Evolutionary conservation across 331 rosid genomes (phyloP), one percentile per base, ranked within the genome.

Genomic region (Quercus phellos): DNA sequence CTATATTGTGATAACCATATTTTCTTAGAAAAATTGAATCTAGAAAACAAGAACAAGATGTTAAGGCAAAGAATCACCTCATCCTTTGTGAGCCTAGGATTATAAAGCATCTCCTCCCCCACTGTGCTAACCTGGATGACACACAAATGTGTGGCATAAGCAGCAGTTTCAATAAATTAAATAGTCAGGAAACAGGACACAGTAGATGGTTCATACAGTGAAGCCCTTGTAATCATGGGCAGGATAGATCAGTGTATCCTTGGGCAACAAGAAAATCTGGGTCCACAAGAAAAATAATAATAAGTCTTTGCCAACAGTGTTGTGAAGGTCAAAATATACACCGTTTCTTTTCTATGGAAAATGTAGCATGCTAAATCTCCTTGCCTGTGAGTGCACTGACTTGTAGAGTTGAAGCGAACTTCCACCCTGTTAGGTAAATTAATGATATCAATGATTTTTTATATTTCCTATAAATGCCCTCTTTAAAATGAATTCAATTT

Each of bases 141-240:
- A 32, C 75, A 81, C 77, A 78, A 59, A 67, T 76, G 54, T 13
- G 72, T 51, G 81, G 77, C 55, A 46, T 86, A 72, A 81, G 75
- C 24, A 79, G 83, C 75, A 51, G 50, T 77, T 71, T 18, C n/a
- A 16, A 70, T 14, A 68, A 63, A 42, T n/a, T 68, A 70, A 24
- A 46, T 55, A 66, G 64, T 51, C 55, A 19, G 63, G 21, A 54
- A 51, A 38, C 61, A 43, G 77, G 59, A 60, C 32, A 68, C 24
- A 8, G 0, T 34, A 29, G 30, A 42, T 16, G 53, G 56, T 81
- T 84, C 88, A 78, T 88, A 92, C 98, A 6, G 88, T 82, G 84
- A 95, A 90, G 84, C 99, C 99, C 75, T 85, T 93, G 91, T 95
- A 95, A 81, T 95, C 98, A 77, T 95, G 99, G 84, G 94, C 98